A percentile compares a stretch with the other conserved stretches of the same genome.
Conservation (phyloP, 2,329 filamentous ascomycete species). For the Elsinoe arachidis region DNA sequence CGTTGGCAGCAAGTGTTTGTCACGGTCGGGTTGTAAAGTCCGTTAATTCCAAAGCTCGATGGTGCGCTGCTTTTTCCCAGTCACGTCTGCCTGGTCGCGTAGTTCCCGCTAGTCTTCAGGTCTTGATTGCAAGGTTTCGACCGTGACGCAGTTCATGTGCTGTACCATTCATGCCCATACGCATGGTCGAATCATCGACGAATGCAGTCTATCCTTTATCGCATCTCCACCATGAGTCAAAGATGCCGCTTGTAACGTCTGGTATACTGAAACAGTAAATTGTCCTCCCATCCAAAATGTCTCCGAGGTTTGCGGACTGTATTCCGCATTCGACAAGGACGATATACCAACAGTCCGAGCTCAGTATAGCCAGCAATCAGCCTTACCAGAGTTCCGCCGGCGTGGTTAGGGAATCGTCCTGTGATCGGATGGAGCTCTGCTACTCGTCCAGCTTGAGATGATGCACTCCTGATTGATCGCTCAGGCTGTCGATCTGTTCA, state of each 20-base stretch:
- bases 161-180: neutral
- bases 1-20: neutral
- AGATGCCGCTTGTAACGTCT: neutral
- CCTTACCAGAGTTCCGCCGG: constrained; percentile 5
- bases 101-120: neutral
- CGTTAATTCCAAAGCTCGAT: neutral
- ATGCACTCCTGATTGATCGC: neutral
- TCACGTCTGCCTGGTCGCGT: neutral
- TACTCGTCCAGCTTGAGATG: neutral
- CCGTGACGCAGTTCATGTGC: neutral
- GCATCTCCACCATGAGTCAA: neutral
- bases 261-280: neutral
- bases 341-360: constrained; percentile 3
- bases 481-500: constrained; percentile 1
- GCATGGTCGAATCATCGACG: too few species aligned
- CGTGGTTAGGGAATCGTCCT: neutral
- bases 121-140: constrained; percentile 2
- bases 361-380: constrained; percentile 5
- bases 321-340: neutral
- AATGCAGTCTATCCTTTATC: too few species aligned
- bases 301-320: neutral
- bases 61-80: neutral
- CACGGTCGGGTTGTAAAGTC: neutral
- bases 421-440: neutral
- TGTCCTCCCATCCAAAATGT: neutral